Evolutionary conservation across 345 rosid genomes (phyloP), one percentile per base, ranked within the genome.

Genomic region (Lepidium didymum): DNA sequence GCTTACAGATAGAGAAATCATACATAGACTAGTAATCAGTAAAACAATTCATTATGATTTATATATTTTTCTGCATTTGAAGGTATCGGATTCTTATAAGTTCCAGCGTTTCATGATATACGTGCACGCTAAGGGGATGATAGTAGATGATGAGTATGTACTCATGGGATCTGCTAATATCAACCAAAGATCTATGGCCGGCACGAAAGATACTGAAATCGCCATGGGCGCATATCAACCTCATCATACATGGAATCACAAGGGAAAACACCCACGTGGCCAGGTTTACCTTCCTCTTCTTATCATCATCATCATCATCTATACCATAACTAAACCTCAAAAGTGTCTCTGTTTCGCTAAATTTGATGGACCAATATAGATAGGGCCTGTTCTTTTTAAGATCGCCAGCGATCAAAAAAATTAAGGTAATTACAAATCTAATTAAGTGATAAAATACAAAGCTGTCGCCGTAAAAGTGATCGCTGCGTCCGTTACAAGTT

Each of bases 141-240:
- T 92, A 18, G 92, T 92, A 65, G 98, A 89, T 66, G 98, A 92
- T 44, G 96, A 92, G 80, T 92, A 89, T 44, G 84, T 85, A 12
- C 83, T 92, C 63, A 12, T 92, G 31, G 98, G 98, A 78, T 92
- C 98, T 19, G 98, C 98, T 23, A 92, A 92, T 82, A 86, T 92
- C 46, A 92, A 92, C 82, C 98, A 92, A 84, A 86, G 98, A 78
- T 92, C 98, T 19, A 80, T 92, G 95, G 96, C 95, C n/a, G 98
- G 98, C 7, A 78, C 96, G 3, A 92, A 86, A 76, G 98, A 92
- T 71, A 85, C 97, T 0, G 97, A 91, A 81, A 87, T 87, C 56
- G 97, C 97, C 15, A 85, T 94, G 99, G 99, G 97, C 58, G 90
- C 96, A 10, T 94, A 94, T 73, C 99, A 94, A 75, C 99, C 96